phyloP scores from a whole-genome alignment of 768 basidiomycete genomes.

The Boletellus sp. region DNA sequence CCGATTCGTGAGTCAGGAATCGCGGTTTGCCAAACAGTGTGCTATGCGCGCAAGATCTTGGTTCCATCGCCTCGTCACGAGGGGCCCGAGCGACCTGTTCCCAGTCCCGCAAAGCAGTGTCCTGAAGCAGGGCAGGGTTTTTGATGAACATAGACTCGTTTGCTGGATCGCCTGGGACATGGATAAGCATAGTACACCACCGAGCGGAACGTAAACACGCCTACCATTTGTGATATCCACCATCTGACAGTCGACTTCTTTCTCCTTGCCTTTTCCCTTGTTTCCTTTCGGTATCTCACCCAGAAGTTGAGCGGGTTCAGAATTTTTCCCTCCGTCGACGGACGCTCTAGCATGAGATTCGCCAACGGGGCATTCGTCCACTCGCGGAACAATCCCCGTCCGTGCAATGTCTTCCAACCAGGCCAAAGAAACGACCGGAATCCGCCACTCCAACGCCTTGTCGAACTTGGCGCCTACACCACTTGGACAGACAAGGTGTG shows the following conservation, averaged over 20 bases:
- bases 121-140: constrained; percentile 21
- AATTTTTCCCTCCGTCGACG: constrained; percentile 28
- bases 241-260: constrained; percentile 27
- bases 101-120: constrained; percentile 1
- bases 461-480: constrained; percentile 69
- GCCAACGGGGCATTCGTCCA: constrained; percentile 33
- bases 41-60: background rate
- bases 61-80: background rate
- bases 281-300: constrained; percentile 6
- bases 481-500: constrained; percentile 78
- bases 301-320: constrained; percentile 7
- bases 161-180: constrained; percentile 3
- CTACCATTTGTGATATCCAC: constrained; percentile 39
- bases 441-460: constrained; percentile 75
- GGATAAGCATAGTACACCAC: background rate
- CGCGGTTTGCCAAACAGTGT: constrained; percentile 35
- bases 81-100: background rate
- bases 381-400: constrained; percentile 45
- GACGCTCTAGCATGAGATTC: constrained; percentile 37
- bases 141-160: constrained; percentile 18
- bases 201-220: background rate
- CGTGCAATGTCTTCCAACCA: constrained; percentile 66
- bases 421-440: constrained; percentile 62
- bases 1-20: constrained; percentile 25
- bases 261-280: constrained; percentile 35